Base-by-base conservation (phyloP, 441 rosid species). In the Bruguiera hainesii region DNA sequence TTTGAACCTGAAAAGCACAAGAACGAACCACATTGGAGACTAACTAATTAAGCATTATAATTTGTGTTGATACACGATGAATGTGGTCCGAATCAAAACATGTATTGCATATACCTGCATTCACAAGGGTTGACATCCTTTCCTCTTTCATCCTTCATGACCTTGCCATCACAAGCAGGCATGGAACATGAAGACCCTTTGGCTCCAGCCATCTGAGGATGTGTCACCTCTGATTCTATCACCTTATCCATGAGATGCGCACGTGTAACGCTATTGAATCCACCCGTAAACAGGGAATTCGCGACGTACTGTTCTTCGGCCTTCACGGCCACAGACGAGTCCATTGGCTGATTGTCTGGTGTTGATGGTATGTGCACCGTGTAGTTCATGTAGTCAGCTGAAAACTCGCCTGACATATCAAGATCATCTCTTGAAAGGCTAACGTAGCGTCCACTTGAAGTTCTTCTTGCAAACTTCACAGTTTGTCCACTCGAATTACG, bases 241-340 rank as follows among this genome's bases (percentile, higher is more conserved):
- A 92, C 97, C 75, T 92, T 92, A 63, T 92, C 98, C 97, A 92
- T 92, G 62, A 88, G 93, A 82, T 92, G 97, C 3, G 97, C 97
- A 0, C 98, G 86, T 2, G 96, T 92, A 25, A 90, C 93, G 72
- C 90, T 92, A 35, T 90, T 90, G 83, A 90, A 92, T 42, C 98
- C 98, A 0, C 98, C 97, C 0, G 96, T 88, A 67, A 90, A 90
- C 7, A 90, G 78, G 50, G 98, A 90, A 74, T 90, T 92, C 0
- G 98, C 87, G 33, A 92, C 96, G 33, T 93, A 87, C 67, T 93
- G 98, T 58, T 93, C 97, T 76, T 93, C 97, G 0, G 94, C 96
- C 79, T 88, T 92, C 42, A 78, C 82, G 1, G 95, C 91, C 19
- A 84, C 81, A 1, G 88, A 80, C 0, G 81, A 75, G 50, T 86